phyloP scores from a whole-genome alignment of 169 alveolate species.

The Neospora caninum region DNA sequence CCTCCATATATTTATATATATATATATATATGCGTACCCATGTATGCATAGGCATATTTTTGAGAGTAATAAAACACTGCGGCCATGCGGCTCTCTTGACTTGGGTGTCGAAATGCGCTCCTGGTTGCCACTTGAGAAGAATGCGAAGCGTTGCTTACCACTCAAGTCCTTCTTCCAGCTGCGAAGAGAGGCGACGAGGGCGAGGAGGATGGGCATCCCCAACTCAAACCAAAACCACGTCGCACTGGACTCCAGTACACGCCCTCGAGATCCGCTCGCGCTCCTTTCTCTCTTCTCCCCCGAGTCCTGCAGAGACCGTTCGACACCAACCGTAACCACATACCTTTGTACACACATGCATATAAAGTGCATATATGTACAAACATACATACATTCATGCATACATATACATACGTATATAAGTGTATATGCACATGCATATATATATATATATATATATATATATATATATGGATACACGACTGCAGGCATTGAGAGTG shows the following conservation, averaged over 20 bases:
- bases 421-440: background rate
- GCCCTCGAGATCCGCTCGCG: background rate
- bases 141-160: background rate
- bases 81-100: too few relatives aligned
- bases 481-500: too few relatives aligned
- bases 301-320: background rate
- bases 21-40: background rate
- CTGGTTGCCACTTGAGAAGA: too few relatives aligned
- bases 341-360: background rate
- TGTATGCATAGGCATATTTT: background rate
- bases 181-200: background rate
- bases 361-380: background rate
- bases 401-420: background rate
- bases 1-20: too few relatives aligned
- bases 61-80: background rate
- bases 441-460: background rate
- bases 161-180: slow-evolving; percentile 19
- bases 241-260: background rate
- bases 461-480: too few relatives aligned
- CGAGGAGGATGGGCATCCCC: slow-evolving; percentile 48
- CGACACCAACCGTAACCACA: background rate
- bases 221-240: slow-evolving; percentile 60
- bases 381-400: background rate
- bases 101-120: too few relatives aligned
- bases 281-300: background rate